Evolutionary conservation across 1,284 basidiomycete genomes (phyloP).

Genomic region (Schizophyllum amplum): DNA sequence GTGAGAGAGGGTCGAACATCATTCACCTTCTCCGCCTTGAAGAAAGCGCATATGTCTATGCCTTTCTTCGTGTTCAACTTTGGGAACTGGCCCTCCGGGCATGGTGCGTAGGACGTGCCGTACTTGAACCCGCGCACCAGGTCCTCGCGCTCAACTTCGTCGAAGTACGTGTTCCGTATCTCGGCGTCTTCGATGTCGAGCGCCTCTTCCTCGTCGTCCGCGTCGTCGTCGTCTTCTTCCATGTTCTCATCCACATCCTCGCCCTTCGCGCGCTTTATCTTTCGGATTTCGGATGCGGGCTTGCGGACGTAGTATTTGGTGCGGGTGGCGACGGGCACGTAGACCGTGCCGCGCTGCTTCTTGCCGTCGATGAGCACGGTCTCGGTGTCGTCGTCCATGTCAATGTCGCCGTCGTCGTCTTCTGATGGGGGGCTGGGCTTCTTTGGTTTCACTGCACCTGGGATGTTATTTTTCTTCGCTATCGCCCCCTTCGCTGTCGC

Average conservation of each 20-base stretch:
- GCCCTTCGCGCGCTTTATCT: neutral
- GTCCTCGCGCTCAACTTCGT: constrained; percentile 64
- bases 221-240: neutral
- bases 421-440: neutral
- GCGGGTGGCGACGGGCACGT: neutral
- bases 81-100: constrained; percentile 74
- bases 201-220: neutral
- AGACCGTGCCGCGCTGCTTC: neutral
- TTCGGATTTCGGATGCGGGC: neutral
- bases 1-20: neutral
- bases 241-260: neutral
- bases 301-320: neutral
- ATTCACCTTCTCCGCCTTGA: constrained; percentile 56
- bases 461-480: neutral
- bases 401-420: neutral
- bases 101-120: constrained; percentile 82
- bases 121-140: constrained; percentile 86
- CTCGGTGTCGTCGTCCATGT: neutral
- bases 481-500: constrained; percentile 17
- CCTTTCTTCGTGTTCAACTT: constrained; percentile 69
- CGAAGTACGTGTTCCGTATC: constrained; percentile 13
- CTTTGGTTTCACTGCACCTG: neutral
- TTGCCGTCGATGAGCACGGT: neutral
- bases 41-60: constrained; percentile 85
- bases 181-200: neutral